phyloP scores from a whole-genome alignment of 176 grass and related monocot species.

The Aegilops tauschii region DNA sequence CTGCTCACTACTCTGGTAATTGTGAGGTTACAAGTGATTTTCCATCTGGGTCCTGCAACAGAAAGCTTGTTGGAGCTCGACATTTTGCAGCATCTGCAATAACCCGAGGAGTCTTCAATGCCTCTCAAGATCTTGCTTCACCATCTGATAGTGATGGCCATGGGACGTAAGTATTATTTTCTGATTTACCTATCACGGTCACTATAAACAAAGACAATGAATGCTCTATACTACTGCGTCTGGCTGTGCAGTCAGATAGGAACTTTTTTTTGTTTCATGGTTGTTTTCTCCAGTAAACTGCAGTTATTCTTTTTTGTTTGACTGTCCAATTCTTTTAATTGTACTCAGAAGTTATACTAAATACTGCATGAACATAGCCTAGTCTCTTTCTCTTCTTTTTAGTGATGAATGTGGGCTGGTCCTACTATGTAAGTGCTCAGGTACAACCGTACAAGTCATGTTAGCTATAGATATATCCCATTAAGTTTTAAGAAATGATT shows the following conservation, averaged over 20 bases:
- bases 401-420: background rate
- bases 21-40: conserved; percentile 98
- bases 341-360: background rate
- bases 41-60: conserved; percentile 95
- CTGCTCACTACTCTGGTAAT: conserved; percentile 76
- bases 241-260: background rate
- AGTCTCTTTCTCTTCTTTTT: background rate
- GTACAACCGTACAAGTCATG: background rate
- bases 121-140: conserved; percentile 84
- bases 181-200: background rate
- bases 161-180: conserved; percentile 70
- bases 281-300: background rate
- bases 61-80: conserved; percentile 91
- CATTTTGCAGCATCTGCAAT: conserved; percentile 99
- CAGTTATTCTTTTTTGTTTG: background rate
- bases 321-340: background rate
- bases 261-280: background rate
- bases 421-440: background rate
- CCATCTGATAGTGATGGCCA: conserved; percentile 96
- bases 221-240: background rate
- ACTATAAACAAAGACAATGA: background rate
- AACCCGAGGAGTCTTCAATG: conserved; percentile 88
- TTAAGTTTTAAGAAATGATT: conserved; percentile 1
- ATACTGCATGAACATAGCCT: background rate
- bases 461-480: background rate